These are phyloP conservation scores for Kalmusia sp. DNA, from an alignment of 2,329 filamentous ascomycete species.

Conservation along the genomic window DNA sequence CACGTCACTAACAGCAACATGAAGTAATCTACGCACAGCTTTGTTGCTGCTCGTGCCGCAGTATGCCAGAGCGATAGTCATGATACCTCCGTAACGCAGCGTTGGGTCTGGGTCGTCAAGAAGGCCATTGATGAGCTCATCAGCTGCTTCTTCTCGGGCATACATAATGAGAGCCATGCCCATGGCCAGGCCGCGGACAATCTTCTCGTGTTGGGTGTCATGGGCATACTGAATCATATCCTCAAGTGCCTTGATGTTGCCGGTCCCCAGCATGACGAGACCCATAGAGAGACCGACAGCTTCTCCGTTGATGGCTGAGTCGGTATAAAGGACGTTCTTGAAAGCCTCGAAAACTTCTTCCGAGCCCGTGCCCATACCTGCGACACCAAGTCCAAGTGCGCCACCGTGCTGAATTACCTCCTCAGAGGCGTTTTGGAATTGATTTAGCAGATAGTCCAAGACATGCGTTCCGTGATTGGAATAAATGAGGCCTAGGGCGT, in stretches of 20 bases:
- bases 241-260: constrained; percentile 89
- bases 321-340: constrained; percentile 85
- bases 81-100: constrained; percentile 94
- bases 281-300: constrained; percentile 96
- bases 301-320: constrained; percentile 96
- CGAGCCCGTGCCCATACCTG: constrained; percentile 95
- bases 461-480: constrained; percentile 96
- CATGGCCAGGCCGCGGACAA: constrained; percentile 90
- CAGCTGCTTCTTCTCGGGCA: constrained; percentile 89
- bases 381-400: constrained; percentile 92
- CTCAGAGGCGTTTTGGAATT: constrained; percentile 78
- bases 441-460: constrained; percentile 76
- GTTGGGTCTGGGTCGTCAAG: constrained; percentile 93
- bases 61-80: constrained; percentile 98
- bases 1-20: constrained; percentile 96
- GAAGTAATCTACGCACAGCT: constrained; percentile 92
- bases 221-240: constrained; percentile 98
- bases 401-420: constrained; percentile 98
- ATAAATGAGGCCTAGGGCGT: constrained; percentile 94
- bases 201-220: constrained; percentile 98
- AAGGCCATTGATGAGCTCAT: constrained; percentile 91
- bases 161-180: constrained; percentile 99
- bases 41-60: constrained; percentile 98
- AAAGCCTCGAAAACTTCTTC: constrained; percentile 91
- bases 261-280: constrained; percentile 97